Evolutionary conservation across 192 early-diverging fungal genomes (phyloP).

Genomic region (Coemansia sp.): DNA sequence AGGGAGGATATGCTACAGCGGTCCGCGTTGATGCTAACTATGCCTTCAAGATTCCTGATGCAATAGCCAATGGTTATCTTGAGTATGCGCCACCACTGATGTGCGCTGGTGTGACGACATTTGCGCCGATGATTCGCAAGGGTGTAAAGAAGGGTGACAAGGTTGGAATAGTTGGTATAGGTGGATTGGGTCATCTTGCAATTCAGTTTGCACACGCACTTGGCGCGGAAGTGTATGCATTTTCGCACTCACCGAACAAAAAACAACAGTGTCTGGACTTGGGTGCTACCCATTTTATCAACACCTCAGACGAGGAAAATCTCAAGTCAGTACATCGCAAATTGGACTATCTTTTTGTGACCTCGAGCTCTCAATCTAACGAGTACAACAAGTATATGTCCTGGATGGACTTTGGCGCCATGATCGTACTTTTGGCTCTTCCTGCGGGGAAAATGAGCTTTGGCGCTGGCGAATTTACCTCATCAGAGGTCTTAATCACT

Average conservation of each 20-base stretch:
- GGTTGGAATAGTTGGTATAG: conserved; percentile 76
- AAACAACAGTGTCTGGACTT: conserved; percentile 57
- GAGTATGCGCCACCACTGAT: conserved; percentile 69
- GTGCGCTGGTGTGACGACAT: conserved; percentile 82
- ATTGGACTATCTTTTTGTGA: conserved; percentile 45
- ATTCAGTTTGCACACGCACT: conserved; percentile 62
- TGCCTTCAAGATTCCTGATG: conserved; percentile 60
- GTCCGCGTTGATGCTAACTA: conserved; percentile 60
- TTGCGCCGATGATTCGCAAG: conserved; percentile 64
- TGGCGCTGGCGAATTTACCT: conserved; percentile 36
- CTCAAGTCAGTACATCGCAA: conserved; percentile 22
- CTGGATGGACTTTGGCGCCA: conserved; percentile 50
- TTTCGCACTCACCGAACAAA: conserved; percentile 60
- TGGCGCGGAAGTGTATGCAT: conserved; percentile 52
- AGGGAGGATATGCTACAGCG: conserved; percentile 62
- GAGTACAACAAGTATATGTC: conserved; percentile 41
- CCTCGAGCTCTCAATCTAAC: conserved; percentile 30
- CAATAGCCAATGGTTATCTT: conserved; percentile 38
- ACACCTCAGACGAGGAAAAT: conserved; percentile 30
- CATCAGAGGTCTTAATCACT: conserved; percentile 45
- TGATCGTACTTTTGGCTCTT: conserved; percentile 54
- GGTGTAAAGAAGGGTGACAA: conserved; percentile 61
- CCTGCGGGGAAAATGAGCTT: conserved; percentile 55
- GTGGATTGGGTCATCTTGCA: conserved; percentile 73
- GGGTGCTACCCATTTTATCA: conserved; percentile 60